phyloP scores from a whole-genome alignment of 2,329 filamentous ascomycete genomes.

The Trichoderma koningiopsis region DNA sequence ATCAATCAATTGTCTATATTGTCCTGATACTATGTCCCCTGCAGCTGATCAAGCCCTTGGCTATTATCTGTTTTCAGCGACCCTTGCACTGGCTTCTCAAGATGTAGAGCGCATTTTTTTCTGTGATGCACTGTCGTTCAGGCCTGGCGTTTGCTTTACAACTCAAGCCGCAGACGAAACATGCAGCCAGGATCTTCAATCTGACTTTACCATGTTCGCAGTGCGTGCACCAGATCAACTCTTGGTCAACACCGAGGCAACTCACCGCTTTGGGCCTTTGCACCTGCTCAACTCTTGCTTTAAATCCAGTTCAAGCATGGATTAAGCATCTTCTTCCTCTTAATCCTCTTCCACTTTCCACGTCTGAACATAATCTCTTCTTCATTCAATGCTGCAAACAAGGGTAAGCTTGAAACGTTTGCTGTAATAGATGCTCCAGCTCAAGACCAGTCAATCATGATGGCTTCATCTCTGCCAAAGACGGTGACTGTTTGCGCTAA shows the following conservation, averaged over 20 bases:
- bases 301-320: neutral
- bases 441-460: neutral
- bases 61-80: too few species aligned
- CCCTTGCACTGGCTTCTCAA: too few species aligned
- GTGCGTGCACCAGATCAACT: neutral
- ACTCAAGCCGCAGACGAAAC: neutral
- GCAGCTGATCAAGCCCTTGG: too few species aligned
- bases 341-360: neutral
- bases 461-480: neutral
- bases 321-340: neutral
- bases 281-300: neutral
- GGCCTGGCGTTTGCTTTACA: too few species aligned
- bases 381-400: neutral
- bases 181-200: neutral
- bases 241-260: neutral
- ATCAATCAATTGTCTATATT: too few species aligned
- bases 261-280: constrained; percentile 4
- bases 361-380: neutral
- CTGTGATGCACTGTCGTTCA: neutral
- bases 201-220: neutral
- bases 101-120: too few species aligned
- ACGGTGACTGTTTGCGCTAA: neutral
- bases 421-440: neutral
- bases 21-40: too few species aligned
- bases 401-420: neutral